Conservation (phyloP, 2,329 filamentous ascomycete species). For the Xylaria sp. region DNA sequence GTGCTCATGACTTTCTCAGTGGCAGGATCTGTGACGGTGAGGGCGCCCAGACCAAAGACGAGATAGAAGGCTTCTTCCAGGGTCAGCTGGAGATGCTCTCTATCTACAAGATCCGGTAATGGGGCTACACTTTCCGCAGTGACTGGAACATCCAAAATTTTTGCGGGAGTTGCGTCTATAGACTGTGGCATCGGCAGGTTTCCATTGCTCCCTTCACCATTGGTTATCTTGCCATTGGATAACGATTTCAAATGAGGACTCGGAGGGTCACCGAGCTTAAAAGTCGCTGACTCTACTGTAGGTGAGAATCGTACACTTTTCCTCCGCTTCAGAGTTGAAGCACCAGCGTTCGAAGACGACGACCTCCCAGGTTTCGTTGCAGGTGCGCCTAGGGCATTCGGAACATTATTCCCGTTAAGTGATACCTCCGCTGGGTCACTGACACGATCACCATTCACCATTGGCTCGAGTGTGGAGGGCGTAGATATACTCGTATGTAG, state of each 20-base stretch:
- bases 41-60: constrained; percentile 79
- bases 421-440: neutral
- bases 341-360: constrained; percentile 31
- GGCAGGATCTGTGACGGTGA: constrained; percentile 68
- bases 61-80: constrained; percentile 94
- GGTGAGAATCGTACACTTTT: constrained; percentile 80
- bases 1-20: constrained; percentile 61
- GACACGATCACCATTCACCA: constrained; percentile 4
- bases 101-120: constrained; percentile 55
- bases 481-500: constrained; percentile 8
- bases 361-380: neutral
- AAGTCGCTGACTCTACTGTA: constrained; percentile 72
- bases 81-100: constrained; percentile 91
- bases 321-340: constrained; percentile 52
- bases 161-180: constrained; percentile 24
- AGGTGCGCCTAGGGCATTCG: constrained; percentile 30
- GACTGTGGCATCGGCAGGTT: constrained; percentile 32
- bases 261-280: constrained; percentile 63
- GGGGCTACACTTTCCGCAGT: constrained; percentile 10
- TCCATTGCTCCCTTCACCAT: constrained; percentile 36
- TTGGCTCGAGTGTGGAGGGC: neutral
- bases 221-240: constrained; percentile 36
- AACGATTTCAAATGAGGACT: constrained; percentile 54
- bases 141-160: constrained; percentile 14
- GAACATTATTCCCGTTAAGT: constrained; percentile 19